Base-by-base conservation (phyloP, 345 rosid species). In the Citrus maxima region DNA sequence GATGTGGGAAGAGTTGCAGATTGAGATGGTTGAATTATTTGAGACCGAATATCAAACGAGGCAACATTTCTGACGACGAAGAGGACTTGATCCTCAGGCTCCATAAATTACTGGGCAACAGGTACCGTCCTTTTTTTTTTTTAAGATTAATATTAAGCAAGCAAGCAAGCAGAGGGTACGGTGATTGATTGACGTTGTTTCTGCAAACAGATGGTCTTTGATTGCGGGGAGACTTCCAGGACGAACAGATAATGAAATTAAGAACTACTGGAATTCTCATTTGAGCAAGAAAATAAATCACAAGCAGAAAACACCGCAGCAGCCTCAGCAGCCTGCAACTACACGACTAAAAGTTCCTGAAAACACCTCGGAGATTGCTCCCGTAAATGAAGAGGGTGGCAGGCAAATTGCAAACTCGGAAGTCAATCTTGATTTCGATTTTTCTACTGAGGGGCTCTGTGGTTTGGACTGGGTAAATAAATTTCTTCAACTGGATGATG, bases 141-240 rank as follows among this genome's bases (percentile, higher is more conserved):
- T 19, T 0, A 35, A 3, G 30, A 62, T 13, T 46, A 46, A 46
- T 46, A 46, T 46, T 12, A 46, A 46, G 51, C 18, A 46, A 46
- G 51, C 18, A 46, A 46, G 51, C 51, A 46, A 13, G 51, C 51
- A 3, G 51, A 46, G 51, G 51, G 18, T 3, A 3, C 13, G 18
- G 51, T 46, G 51, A 13, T 46, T 46, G 51, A 46, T 54, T 54
- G 58, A 18, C 12, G 61, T 64, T 62, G 37, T 51, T 37, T 14
- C 58, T 68, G 14, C 34, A 46, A 46, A 46, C 51, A 90, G 94
- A 82, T 88, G 94, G 94, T 80, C 94, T 4, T 79, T 90, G 84
- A 89, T 90, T 40, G 94, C 94, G 0, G 92, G 94, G 79, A 87
- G 94, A 77, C 88, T 90, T 77, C 92, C 92, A 5, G 94, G 94